Evolutionary conservation across 1,284 basidiomycete species (phyloP), one percentile per base, ranked within the genome.

Genomic region (Ganoderma multipileum): DNA sequence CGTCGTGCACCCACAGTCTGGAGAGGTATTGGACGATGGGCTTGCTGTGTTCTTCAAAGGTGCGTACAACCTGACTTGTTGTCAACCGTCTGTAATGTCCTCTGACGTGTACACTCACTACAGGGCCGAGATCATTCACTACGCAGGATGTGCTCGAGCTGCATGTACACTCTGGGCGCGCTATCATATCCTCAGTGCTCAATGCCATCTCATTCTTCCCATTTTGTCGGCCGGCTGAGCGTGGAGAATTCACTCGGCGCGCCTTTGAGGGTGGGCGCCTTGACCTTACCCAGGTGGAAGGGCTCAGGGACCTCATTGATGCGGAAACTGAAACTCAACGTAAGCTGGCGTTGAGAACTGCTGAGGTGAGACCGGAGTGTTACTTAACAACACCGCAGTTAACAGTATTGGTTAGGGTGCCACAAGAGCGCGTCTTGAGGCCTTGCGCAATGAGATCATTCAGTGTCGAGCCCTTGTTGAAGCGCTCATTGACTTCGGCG

Each of bases 401-500:
- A 30, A 54, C 42, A 18, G 18, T 72, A 59, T 39, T 12, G 30
- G 36, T 12, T 33, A 95, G 92, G 94, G 93, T 47, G 75, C 80
- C 28, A 84, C 87, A 42, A 81, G 87, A 65, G 79, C 81, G 26
- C 83, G 86, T 62, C 93, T 92, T 72, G 89, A 93, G 59, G 75
- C 83, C 2, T 80, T 97, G 55, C 83, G 95, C 59, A 76, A 78
- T 9, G 84, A 88, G 33, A 88, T 95, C 33, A 86, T 96, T 47
- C 81, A 86, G 33, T 91, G 90, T 65, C 87, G 95, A 60, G 90
- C 95, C 14, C 85, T 91, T 71, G 84, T 94, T 0, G 95, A 97
- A 79, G 95, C 95, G 1, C 81, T 96, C 50, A 96, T 97, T 67
- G 95, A 97, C 78, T 97, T 97, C 78, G 91, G 92, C 7, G 95